Evolutionary conservation across 805 yeast species (phyloP), one percentile per base, ranked within the genome.

Genomic region (Saturnispora sekii): DNA sequence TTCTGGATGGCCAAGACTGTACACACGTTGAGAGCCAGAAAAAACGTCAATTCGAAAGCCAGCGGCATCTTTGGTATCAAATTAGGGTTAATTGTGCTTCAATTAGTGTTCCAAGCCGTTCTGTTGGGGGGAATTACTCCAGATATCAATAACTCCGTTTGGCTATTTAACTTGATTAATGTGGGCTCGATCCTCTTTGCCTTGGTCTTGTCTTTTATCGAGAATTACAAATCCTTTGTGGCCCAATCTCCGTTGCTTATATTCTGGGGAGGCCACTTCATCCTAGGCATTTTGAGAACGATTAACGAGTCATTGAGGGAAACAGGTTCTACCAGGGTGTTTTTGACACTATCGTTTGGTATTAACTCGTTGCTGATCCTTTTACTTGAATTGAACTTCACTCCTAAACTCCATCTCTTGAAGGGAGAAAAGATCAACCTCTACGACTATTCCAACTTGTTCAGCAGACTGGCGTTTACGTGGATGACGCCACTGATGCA

Each of bases 181-280:
- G 48, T 69, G 0, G 48, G 65, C 2, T 76, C 79, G 1, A 58
- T 76, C 11, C 40, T 70, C 2, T 73, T 83, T 5, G 83, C 78
- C 0, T 58, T 74, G 14, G 62, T 66, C 3, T 62, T 87, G 32
- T 82, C 86, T 47, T 83, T 78, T 62, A 59, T 83, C 47, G 97
- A 90, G 59, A 81, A 78, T 55, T 75, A 72, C 61, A 77, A 84
- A 58, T 59, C 79, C 10, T 70, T 65, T 36, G 74, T 84, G 17
- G 78, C 96, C 1, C 76, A 73, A 52, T 81, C 90, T 2, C 68
- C 76, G 0, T 64, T 88, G 39, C 71, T 90, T 34, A 69, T 81
- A 50, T 90, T 76, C 63, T 90, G 96, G 96, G 65, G 83, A 39
- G 68, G 79, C 46, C 68, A 73, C 35, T 53, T 73, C 1, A 44